A percentile compares a stretch with the other conserved stretches of the same genome.
These are phyloP conservation scores for Pythium biforme DNA, from an alignment of 352 stramenopile species.

Conservation along the genomic window DNA sequence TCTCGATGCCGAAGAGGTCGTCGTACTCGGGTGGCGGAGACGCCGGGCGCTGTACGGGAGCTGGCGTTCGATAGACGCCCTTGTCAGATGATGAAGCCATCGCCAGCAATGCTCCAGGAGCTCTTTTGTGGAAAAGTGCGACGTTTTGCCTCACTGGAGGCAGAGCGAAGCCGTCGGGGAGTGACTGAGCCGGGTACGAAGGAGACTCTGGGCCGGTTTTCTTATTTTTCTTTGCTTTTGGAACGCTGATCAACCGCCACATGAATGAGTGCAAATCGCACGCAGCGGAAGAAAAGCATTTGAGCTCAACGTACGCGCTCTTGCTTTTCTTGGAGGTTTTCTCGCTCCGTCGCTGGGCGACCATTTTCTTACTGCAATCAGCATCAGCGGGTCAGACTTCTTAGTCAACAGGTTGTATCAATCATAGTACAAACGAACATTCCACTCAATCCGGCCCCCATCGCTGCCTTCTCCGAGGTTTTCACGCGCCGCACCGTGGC, in stretches of 20 bases:
- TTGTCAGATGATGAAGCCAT: background rate
- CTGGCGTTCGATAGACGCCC: background rate
- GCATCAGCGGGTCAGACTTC: background rate
- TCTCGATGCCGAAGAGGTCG: conserved; percentile 69
- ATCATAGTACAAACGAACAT: no score
- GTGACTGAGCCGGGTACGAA: background rate
- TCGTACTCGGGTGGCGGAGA: conserved; percentile 53
- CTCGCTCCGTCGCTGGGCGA: background rate
- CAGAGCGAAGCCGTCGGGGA: conserved; percentile 6
- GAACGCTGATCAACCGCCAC: background rate
- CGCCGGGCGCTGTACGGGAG: conserved; percentile 24
- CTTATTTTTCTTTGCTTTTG: conserved; percentile 14
- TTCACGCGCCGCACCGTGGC: background rate
- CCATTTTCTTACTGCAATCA: conserved; percentile 20
- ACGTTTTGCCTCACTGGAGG: conserved; percentile 13
- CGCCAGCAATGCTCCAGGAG: background rate
- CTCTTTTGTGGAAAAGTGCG: conserved; percentile 19
- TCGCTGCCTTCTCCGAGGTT: background rate
- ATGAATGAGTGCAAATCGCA: background rate
- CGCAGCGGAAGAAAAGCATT: background rate
- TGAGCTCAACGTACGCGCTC: conserved; percentile 5
- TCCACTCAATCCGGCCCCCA: conserved; percentile 6
- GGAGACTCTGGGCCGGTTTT: background rate
- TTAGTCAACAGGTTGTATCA: no score
- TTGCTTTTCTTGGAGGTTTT: conserved; percentile 5